phyloP scores from a whole-genome alignment of 129 eudicot genomes.

The Saussurea involucrata region DNA sequence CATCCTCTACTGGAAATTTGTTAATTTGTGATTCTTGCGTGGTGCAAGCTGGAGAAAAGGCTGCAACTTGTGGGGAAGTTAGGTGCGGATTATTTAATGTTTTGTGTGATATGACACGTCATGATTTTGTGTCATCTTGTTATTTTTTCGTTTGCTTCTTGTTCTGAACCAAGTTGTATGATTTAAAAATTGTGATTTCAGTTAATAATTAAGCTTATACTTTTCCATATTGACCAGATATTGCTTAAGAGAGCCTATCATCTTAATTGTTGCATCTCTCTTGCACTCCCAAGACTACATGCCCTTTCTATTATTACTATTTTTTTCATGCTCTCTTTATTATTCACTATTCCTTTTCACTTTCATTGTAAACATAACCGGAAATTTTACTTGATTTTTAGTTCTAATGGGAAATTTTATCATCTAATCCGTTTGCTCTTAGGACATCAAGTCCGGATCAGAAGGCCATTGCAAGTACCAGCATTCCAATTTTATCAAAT shows the following conservation, averaged over 20 bases:
- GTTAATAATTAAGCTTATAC: background rate
- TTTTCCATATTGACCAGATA: background rate
- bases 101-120: background rate
- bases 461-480: constrained; percentile 31
- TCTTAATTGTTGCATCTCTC: constrained; percentile 1
- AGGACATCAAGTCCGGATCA: constrained; percentile 36
- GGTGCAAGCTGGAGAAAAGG: constrained; percentile 13
- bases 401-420: background rate
- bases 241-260: background rate
- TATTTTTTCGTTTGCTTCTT: background rate
- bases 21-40: constrained; percentile 24
- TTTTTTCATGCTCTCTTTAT: background rate
- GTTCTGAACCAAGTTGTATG: background rate
- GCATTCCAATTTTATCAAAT: constrained; percentile 7
- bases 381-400: background rate
- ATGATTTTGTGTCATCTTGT: background rate
- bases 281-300: background rate
- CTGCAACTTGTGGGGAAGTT: constrained; percentile 21
- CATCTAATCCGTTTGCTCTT: background rate
- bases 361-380: background rate
- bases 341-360: background rate
- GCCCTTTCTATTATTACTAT: background rate
- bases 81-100: constrained; percentile 16
- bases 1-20: constrained; percentile 23
- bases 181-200: background rate